A percentile compares a stretch with the other conserved stretches of the same genome.
phyloP scores from a whole-genome alignment of 2,329 filamentous ascomycete species.

The Grosmannia huntii region DNA sequence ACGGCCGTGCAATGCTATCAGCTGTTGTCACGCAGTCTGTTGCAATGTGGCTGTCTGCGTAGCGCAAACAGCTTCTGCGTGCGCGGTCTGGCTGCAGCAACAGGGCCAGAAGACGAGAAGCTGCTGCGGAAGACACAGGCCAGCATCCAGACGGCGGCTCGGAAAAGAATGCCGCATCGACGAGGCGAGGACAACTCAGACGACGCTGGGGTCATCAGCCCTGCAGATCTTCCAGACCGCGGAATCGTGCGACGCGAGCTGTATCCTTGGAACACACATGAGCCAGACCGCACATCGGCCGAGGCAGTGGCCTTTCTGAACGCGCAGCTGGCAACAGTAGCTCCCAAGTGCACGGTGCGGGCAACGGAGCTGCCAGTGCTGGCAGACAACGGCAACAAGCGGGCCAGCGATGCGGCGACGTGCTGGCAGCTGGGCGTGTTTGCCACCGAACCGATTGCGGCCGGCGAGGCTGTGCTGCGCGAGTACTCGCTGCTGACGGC shows the following conservation, averaged over 20 bases:
- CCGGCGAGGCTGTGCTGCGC: slow-evolving; percentile 63
- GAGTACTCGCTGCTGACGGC: slow-evolving; percentile 83
- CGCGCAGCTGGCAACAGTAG: slow-evolving; percentile 49
- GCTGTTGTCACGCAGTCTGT: slow-evolving; percentile 42
- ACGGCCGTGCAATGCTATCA: slow-evolving; percentile 47
- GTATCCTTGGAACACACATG: slow-evolving; percentile 57
- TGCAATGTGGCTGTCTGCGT: slow-evolving; percentile 55
- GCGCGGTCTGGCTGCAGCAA: slow-evolving; percentile 43
- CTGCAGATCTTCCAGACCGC: slow-evolving; percentile 48
- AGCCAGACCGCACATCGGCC: slow-evolving; percentile 57
- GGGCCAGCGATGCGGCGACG: slow-evolving; percentile 19
- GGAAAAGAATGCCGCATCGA: neutral
- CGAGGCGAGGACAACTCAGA: neutral
- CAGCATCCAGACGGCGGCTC: slow-evolving; percentile 27
- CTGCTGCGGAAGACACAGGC: slow-evolving; percentile 41
- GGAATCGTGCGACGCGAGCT: slow-evolving; percentile 57
- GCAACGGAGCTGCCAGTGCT: slow-evolving; percentile 66
- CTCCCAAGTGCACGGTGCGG: slow-evolving; percentile 70
- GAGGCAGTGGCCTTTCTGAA: slow-evolving; percentile 65
- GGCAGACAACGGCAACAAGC: slow-evolving; percentile 34
- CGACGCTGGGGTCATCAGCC: neutral
- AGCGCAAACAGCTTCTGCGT: slow-evolving; percentile 55
- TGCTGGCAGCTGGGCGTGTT: slow-evolving; percentile 81
- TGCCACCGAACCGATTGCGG: slow-evolving; percentile 64
- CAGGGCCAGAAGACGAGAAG: slow-evolving; percentile 38